Evolutionary conservation across 1,284 basidiomycete genomes (phyloP).

Genomic region (Melanopsichium pennsylvanicum): DNA sequence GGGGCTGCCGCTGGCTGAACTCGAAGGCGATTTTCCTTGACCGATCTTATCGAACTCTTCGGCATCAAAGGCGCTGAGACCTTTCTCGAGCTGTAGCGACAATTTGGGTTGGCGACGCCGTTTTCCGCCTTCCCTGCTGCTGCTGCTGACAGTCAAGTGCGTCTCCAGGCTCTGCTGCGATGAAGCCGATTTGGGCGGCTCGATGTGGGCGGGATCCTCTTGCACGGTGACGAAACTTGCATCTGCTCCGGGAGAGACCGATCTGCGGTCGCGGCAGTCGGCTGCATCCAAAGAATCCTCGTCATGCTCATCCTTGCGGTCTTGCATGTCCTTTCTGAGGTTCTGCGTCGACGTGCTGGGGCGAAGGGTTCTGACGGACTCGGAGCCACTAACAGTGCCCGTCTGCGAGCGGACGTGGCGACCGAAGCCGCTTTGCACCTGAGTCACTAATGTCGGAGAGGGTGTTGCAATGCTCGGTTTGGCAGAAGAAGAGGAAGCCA

Average conservation of each 20-base stretch:
- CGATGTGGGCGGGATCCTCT: conserved; percentile 14
- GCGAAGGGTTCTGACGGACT: conserved; percentile 50
- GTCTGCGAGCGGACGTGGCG: conserved; percentile 44
- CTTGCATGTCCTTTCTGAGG: conserved; percentile 15
- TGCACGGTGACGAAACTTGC: conserved; percentile 36
- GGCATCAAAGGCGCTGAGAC: conserved; percentile 54
- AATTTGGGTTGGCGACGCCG: conserved; percentile 50
- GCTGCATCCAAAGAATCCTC: conserved; percentile 3
- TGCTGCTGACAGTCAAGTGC: conserved; percentile 30
- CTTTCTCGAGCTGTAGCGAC: conserved; percentile 58
- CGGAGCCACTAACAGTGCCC: conserved; percentile 25
- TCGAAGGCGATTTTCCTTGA: conserved; percentile 27
- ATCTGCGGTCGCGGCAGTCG: conserved; percentile 25
- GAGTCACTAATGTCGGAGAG: conserved; percentile 32
- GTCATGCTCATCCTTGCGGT: background rate
- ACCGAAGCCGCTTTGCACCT: conserved; percentile 42
- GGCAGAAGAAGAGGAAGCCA: conserved; percentile 9
- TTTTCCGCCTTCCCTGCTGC: conserved; percentile 18
- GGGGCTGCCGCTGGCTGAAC: conserved; percentile 16
- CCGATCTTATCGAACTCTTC: conserved; percentile 52
- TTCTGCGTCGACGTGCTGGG: conserved; percentile 52
- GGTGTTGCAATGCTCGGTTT: conserved; percentile 20
- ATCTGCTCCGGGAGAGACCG: conserved; percentile 21
- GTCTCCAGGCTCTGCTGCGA: conserved; percentile 41
- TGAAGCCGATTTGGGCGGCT: conserved; percentile 36